A percentile compares a stretch with the other conserved stretches of the same genome.
phyloP scores from a whole-genome alignment of 768 basidiomycete species.

The Leucocoprinus leucothites region DNA sequence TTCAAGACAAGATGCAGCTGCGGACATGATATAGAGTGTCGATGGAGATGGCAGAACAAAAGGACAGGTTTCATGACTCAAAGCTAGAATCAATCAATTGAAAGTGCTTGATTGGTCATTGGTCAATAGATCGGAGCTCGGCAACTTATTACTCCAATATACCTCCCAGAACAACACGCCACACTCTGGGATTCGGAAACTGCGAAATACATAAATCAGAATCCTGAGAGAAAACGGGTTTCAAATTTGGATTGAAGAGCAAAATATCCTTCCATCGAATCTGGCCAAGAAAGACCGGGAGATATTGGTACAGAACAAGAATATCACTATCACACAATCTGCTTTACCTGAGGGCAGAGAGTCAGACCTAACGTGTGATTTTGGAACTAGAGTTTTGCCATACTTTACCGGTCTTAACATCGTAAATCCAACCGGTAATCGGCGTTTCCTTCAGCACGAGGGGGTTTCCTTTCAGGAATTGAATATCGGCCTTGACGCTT shows the following conservation, averaged over 20 bases:
- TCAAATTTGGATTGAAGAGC: too few relatives aligned
- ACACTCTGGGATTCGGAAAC: too few relatives aligned
- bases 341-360: background rate
- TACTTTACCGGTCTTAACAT: constrained; percentile 62
- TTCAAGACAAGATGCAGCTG: constrained; percentile 23
- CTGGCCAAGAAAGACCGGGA: too few relatives aligned
- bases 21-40: constrained; percentile 22
- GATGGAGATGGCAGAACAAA: background rate
- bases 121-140: background rate
- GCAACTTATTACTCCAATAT: background rate
- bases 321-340: background rate
- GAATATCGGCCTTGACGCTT: constrained; percentile 56
- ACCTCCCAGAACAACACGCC: too few relatives aligned
- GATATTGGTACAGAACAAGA: too few relatives aligned
- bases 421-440: constrained; percentile 67
- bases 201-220: too few relatives aligned
- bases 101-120: background rate
- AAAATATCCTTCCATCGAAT: too few relatives aligned
- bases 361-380: background rate
- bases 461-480: constrained; percentile 52
- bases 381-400: constrained; percentile 6
- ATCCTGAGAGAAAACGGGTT: too few relatives aligned
- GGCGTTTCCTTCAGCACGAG: constrained; percentile 50
- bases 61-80: background rate
- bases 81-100: constrained; percentile 2